These are phyloP conservation scores for Mortierella sp. DNA, from an alignment of 371 early-diverging fungal genomes.

Conservation along the genomic window DNA sequence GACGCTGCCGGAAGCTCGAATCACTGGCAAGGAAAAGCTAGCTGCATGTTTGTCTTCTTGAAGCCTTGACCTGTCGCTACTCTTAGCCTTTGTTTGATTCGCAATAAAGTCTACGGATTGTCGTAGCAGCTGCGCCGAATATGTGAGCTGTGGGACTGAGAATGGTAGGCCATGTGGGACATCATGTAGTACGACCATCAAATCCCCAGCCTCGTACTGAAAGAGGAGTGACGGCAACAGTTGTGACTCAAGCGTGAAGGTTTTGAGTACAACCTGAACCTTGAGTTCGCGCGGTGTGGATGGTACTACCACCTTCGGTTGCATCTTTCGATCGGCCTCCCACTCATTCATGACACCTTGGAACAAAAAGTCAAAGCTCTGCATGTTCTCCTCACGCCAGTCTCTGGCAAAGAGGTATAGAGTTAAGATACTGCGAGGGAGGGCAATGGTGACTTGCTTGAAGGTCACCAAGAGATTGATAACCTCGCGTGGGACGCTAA, in stretches of 20 bases:
- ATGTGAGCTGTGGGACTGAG: conserved; percentile 58
- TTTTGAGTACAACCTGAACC: conserved; percentile 73
- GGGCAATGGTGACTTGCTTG: conserved; percentile 66
- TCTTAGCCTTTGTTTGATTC: conserved; percentile 30
- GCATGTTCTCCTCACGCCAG: conserved; percentile 84
- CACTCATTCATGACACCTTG: conserved; percentile 78
- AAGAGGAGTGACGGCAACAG: conserved; percentile 76
- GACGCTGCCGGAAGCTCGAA: conserved; percentile 69
- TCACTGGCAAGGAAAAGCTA: conserved; percentile 70
- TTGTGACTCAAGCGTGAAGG: conserved; percentile 71
- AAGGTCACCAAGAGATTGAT: conserved; percentile 71
- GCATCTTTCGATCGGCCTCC: conserved; percentile 68
- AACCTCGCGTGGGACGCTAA: conserved; percentile 59
- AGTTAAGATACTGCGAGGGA: conserved; percentile 82
- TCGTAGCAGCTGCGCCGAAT: conserved; percentile 67
- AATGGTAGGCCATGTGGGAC: conserved; percentile 55
- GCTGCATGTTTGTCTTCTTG: conserved; percentile 59
- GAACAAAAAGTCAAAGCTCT: conserved; percentile 80
- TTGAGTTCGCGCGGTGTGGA: conserved; percentile 63
- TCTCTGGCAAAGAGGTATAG: conserved; percentile 84
- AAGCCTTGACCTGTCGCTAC: conserved; percentile 22
- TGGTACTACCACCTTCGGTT: conserved; percentile 31
- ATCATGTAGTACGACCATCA: conserved; percentile 68
- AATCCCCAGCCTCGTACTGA: conserved; percentile 70
- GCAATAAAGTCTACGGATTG: conserved; percentile 71